Evolutionary conservation across 257 asterid species (phyloP).

Genomic region (Solanum arcanum): DNA sequence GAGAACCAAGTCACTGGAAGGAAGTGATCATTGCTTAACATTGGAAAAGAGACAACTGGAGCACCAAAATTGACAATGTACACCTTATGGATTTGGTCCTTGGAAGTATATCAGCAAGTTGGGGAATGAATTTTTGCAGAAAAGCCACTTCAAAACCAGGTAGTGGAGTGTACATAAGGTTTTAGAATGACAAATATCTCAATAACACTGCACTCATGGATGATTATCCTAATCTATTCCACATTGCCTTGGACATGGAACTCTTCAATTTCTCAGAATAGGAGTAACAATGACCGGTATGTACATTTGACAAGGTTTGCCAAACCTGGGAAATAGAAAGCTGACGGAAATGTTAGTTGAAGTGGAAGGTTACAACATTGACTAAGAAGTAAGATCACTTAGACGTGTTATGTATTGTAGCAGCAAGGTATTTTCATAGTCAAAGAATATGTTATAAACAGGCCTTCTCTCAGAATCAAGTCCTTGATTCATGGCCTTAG

Average conservation of each 20-base stretch:
- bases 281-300: background rate
- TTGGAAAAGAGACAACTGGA: background rate
- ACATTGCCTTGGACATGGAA: background rate
- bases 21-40: background rate
- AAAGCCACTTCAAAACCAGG: background rate
- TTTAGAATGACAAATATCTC: background rate
- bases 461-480: background rate
- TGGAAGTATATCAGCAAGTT: background rate
- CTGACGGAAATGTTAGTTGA: background rate
- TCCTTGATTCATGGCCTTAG: background rate
- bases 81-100: background rate
- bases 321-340: background rate
- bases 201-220: background rate
- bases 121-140: background rate
- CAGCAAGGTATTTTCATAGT: background rate
- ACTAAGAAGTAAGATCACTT: background rate
- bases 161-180: background rate
- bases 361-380: background rate
- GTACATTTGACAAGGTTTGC: background rate
- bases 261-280: background rate
- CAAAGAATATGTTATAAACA: background rate
- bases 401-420: background rate
- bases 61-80: background rate
- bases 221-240: background rate
- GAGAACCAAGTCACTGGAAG: background rate